A percentile compares a stretch with the other conserved stretches of the same genome.
Conservation (phyloP, 805 yeast species). For the Cephaloascus albidus region DNA sequence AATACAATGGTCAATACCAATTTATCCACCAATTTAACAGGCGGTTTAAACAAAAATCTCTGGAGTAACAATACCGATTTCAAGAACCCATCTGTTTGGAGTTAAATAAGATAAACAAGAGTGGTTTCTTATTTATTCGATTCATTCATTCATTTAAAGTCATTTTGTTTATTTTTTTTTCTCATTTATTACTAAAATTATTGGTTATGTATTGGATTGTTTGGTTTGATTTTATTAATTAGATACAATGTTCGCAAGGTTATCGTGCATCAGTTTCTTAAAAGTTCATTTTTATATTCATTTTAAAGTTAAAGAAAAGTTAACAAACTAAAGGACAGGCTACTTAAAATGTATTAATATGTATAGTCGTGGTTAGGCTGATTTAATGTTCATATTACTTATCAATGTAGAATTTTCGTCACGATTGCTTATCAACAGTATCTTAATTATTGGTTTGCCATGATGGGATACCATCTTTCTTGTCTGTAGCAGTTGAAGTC, state of each 20-base stretch:
- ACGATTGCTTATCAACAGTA: too few relatives aligned
- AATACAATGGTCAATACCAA: background rate
- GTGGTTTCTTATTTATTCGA: background rate
- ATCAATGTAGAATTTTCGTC: too few relatives aligned
- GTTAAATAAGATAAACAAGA: background rate
- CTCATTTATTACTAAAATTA: background rate
- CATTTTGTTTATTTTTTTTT: too few relatives aligned
- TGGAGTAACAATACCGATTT: background rate
- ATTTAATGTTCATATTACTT: too few relatives aligned
- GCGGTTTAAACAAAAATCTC: background rate
- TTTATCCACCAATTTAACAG: background rate
- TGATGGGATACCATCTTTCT: slow-evolving; percentile 5
- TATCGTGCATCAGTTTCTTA: too few relatives aligned
- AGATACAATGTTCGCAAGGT: too few relatives aligned
- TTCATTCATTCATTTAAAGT: background rate
- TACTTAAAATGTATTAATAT: too few relatives aligned
- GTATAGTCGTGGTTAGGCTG: background rate
- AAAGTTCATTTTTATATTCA: too few relatives aligned
- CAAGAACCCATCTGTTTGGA: background rate
- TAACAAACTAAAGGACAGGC: too few relatives aligned
- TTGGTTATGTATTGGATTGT: background rate
- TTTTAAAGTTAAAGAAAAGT: too few relatives aligned
- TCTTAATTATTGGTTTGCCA: too few relatives aligned
- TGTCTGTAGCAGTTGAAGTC: too few relatives aligned
- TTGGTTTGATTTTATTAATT: background rate